Evolutionary conservation across 345 rosid genomes (phyloP).

Genomic region (Litchi chinensis): DNA sequence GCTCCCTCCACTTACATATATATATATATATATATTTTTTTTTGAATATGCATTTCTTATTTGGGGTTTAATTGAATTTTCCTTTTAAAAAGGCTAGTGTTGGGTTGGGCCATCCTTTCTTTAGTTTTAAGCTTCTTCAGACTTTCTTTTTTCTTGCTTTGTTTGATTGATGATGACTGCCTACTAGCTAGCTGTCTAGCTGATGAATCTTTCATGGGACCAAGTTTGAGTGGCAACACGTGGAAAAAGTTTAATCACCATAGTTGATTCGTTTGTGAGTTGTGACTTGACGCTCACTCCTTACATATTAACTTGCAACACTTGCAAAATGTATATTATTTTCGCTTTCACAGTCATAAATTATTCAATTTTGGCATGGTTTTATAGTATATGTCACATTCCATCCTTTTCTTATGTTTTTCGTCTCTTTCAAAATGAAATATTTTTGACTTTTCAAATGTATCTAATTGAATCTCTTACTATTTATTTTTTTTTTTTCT

Average conservation of each 20-base stretch:
- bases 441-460: no score
- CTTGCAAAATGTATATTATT: neutral
- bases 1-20: slow-evolving; percentile 39
- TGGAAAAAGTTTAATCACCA: neutral
- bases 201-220: slow-evolving; percentile 30
- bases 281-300: neutral
- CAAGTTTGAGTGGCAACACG: neutral
- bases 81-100: neutral
- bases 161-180: slow-evolving; percentile 25
- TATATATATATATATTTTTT: neutral
- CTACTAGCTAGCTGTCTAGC: slow-evolving; percentile 10
- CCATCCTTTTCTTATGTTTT: neutral
- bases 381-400: no score
- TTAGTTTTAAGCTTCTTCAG: neutral
- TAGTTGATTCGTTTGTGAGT: no score
- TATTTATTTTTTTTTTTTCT: no score
- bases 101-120: slow-evolving; percentile 20
- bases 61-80: neutral
- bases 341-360: no score
- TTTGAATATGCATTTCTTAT: slow-evolving; percentile 9
- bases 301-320: neutral
- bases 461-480: no score
- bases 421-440: neutral
- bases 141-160: slow-evolving; percentile 17
- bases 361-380: no score